Percentiles rank a stretch among this genome's conserved stretches.
phyloP scores from a whole-genome alignment of 371 early-diverging fungal genomes.

The Globomyces sp. region DNA sequence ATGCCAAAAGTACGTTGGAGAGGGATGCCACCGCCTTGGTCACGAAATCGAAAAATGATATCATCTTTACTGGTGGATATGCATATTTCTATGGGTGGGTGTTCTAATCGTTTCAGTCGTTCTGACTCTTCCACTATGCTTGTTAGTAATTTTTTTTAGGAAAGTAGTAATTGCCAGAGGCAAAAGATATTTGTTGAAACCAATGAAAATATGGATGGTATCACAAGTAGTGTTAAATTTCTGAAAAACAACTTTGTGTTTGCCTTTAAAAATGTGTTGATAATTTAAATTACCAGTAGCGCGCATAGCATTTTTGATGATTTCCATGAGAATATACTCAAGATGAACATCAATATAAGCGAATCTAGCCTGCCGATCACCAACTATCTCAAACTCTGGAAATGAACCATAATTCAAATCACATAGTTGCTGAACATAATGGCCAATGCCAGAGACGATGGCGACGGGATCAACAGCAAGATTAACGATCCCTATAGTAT shows the following conservation, averaged over 20 bases:
- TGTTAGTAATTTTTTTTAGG: too few relatives aligned
- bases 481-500: constrained; percentile 85
- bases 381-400: constrained; percentile 75
- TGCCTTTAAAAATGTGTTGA: too few relatives aligned
- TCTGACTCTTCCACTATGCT: constrained; percentile 56
- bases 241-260: too few relatives aligned
- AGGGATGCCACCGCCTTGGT: constrained; percentile 91
- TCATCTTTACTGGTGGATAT: constrained; percentile 75
- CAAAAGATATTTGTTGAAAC: too few relatives aligned
- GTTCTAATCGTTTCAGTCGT: constrained; percentile 51
- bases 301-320: constrained; percentile 88
- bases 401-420: constrained; percentile 87
- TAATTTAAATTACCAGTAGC: constrained; percentile 59
- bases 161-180: too few relatives aligned
- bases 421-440: constrained; percentile 81
- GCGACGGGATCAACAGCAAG: constrained; percentile 67
- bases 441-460: constrained; percentile 64
- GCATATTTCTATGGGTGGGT: constrained; percentile 84
- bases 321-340: constrained; percentile 91
- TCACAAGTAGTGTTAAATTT: too few relatives aligned
- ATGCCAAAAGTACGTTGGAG: constrained; percentile 42
- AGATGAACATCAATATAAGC: constrained; percentile 93
- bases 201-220: not conserved
- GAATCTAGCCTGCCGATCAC: constrained; percentile 69
- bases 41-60: constrained; percentile 84